Evolutionary conservation across 768 basidiomycete species (phyloP).

Genomic region (Russula lepida): DNA sequence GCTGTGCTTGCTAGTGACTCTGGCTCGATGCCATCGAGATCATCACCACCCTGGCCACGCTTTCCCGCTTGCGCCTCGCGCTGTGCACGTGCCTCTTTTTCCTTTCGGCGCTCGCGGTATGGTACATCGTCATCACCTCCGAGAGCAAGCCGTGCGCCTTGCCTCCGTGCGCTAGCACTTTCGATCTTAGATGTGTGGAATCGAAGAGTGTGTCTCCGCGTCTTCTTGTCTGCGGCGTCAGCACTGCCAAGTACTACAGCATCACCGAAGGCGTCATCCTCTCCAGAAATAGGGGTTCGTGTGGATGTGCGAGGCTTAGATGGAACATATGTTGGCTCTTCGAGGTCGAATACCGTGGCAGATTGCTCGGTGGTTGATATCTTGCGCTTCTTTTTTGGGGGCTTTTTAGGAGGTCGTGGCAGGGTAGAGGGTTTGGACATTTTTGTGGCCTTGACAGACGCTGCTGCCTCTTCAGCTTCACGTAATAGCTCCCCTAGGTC

Average conservation of each 20-base stretch:
- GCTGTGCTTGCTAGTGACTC: constrained; percentile 26
- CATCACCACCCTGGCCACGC: constrained; percentile 51
- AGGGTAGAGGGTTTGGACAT: constrained; percentile 20
- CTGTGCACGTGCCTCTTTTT: constrained; percentile 46
- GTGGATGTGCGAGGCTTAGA: constrained; percentile 17
- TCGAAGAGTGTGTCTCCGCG: constrained; percentile 71
- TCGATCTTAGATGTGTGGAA: constrained; percentile 95
- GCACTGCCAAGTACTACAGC: constrained; percentile 53
- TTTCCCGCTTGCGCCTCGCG: constrained; percentile 44
- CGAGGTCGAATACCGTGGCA: constrained; percentile 60
- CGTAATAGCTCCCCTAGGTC: constrained; percentile 16
- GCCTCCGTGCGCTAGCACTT: constrained; percentile 64
- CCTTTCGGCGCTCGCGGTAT: constrained; percentile 66
- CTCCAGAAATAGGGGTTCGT: constrained; percentile 19
- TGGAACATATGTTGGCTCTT: constrained; percentile 64
- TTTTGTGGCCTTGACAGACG: constrained; percentile 10
- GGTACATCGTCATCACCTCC: constrained; percentile 97
- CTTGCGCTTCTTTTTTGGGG: constrained; percentile 55
- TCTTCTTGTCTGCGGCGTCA: constrained; percentile 77
- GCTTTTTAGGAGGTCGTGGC: constrained; percentile 16
- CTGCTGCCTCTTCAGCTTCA: constrained; percentile 20
- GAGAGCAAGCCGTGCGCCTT: constrained; percentile 60
- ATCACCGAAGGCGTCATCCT: constrained; percentile 63
- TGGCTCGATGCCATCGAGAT: constrained; percentile 53
- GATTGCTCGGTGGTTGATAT: constrained; percentile 31